Evolutionary conservation across 1,284 basidiomycete species (phyloP), one percentile per base, ranked within the genome.

Genomic region (Irpex sp.): DNA sequence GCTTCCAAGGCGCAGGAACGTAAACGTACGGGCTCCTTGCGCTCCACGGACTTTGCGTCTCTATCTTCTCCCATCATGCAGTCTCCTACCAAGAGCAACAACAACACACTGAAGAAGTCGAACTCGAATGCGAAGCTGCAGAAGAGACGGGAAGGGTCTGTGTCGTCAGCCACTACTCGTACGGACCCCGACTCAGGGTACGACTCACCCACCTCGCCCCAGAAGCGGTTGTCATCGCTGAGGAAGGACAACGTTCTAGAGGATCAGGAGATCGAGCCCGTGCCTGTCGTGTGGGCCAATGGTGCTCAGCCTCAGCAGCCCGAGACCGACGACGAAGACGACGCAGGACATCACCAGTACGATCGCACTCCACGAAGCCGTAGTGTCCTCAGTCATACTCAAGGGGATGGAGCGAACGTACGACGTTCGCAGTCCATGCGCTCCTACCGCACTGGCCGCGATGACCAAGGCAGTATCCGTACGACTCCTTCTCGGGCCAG

Each of bases 231-330:
- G 62, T 18, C 61, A 39, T 12, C 33, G 12, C 18, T 35, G 14
- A 28, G 14, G 19, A 33, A 63, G 60, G 23, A 45, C 14, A 45
- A 53, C 57, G 39, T 33, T 33, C 28, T 56, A 58, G 56, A 56
- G 3, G 61, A 58, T 28, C 28, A 33, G 28, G 28, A 33, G 28
- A 64, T 71, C 45, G 60, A 70, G 62, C 65, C 71, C 39, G 66
- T 72, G 42, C 71, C 71, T 33, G 62, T 72, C 54, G 56, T 72
- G 9, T 73, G 71, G 71, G 60, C 61, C 7, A 63, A 67, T 36
- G 60, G 52, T 18, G 33, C 52, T 16, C 23, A 52, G 49, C 45
- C 36, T 19, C 48, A 47, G 33, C 12, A 55, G 19, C 48, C 7
- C 14, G 45, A 42, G 36, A 28, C 14, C 19, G 7, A 48, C 12